A percentile compares a stretch with the other conserved stretches of the same genome.
phyloP scores from a whole-genome alignment of 306 rosid genomes.

The Corylus americana region DNA sequence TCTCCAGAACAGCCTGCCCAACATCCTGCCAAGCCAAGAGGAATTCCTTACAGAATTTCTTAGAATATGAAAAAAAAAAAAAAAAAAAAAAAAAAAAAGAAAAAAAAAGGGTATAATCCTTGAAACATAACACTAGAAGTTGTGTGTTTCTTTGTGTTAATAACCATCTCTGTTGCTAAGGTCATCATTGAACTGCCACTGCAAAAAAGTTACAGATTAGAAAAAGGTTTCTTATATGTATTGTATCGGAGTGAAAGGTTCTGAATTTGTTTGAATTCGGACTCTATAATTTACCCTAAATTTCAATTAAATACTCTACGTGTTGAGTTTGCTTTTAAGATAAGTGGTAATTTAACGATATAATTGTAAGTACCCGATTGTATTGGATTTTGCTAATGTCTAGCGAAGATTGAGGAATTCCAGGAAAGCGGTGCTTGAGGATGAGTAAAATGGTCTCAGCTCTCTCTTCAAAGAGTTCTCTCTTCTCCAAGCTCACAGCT shows the following conservation, averaged over 20 bases:
- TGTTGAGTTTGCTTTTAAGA: too few species aligned
- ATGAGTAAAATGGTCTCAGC: constrained; percentile 89
- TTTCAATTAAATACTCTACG: too few species aligned
- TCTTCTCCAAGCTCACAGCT: constrained; percentile 87
- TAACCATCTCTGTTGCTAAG: too few species aligned
- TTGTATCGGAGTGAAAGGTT: too few species aligned
- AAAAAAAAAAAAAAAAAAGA: too few species aligned
- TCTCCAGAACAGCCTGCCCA: constrained; percentile 94
- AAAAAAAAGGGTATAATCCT: neutral
- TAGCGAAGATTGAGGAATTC: constrained; percentile 83
- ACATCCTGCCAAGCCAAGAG: constrained; percentile 62
- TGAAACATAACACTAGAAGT: neutral
- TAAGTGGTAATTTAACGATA: too few species aligned
- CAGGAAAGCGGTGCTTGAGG: constrained; percentile 90
- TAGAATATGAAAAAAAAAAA: too few species aligned
- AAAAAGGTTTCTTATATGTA: neutral
- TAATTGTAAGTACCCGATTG: constrained; percentile 47
- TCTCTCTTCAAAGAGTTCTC: constrained; percentile 95
- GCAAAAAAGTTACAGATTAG: neutral
- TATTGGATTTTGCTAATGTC: constrained; percentile 98
- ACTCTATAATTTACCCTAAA: too few species aligned
- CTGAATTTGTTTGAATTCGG: too few species aligned
- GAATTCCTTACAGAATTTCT: constrained; percentile 2
- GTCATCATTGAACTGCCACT: neutral
- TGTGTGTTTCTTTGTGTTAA: neutral